Base-by-base conservation (phyloP, 2,329 filamentous ascomycete genomes). In the Alternaria alternata region DNA sequence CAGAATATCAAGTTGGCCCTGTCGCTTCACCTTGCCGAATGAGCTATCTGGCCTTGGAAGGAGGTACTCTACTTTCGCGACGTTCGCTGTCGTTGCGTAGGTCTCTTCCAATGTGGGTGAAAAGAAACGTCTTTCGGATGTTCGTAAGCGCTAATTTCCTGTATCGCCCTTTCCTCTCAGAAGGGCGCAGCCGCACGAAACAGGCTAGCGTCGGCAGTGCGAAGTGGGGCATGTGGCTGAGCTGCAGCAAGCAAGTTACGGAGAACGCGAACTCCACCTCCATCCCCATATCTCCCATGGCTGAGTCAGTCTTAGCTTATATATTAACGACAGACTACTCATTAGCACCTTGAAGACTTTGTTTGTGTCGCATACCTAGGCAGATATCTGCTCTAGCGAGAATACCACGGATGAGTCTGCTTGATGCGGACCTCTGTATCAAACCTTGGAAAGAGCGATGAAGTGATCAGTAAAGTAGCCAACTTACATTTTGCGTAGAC, bases 151-250 rank as follows among this genome's bases (percentile, higher is more conserved):
- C 63, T 66, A 66, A 66, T 55, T 34, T 18, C 39, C 52, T 44
- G 38, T 57, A 62, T 57, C 63, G 63, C 63, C 63, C 61, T 64
- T 64, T 59, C n/a, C 44, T 36, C 54, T 24, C 42, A 36, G 30
- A 57, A 63, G 54, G 61, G 61, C 61, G 61, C 61, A 63, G 61
- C 46, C 11, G 32, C n/a, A 28, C 51, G 16, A 42, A 56, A 54
- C 49, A 34, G 57, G 54, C 49, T 61, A 54, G 54, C 39, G 44
- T 38, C 20, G 49, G 51, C 53, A 16, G 61, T 54, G 57, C 57
- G 20, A 8, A 24, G 57, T 57, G 53, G 54, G 53, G 38, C 34
- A 3, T 41, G 61, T 63, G 58, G 61, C 61, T 55, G 39, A 57
- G 58, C 46, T 44, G 47, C 60, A 41, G 44, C 36, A 53, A 30